These are phyloP conservation scores for Cyberlindnera veronae DNA, from an alignment of 805 yeast genomes.

Conservation along the genomic window DNA sequence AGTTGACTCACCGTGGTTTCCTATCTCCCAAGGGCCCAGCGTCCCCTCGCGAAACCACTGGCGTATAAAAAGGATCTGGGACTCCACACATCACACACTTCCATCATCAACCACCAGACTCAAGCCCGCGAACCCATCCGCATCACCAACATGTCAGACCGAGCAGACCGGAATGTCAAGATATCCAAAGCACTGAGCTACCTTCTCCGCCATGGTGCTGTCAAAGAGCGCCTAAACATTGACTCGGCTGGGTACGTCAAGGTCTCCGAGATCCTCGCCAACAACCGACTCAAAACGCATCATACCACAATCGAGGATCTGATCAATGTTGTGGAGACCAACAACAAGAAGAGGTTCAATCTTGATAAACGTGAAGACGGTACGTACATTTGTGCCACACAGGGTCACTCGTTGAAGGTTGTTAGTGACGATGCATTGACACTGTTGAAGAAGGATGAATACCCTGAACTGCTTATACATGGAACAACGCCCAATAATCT, in stretches of 20 bases:
- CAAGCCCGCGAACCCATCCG: too few relatives aligned
- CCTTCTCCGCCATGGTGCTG: conserved; percentile 84
- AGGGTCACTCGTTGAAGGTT: conserved; percentile 74
- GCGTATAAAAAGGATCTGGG: too few relatives aligned
- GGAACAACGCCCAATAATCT: conserved; percentile 64
- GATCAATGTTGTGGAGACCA: conserved; percentile 52
- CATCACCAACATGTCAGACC: not conserved
- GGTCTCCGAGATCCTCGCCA: conserved; percentile 49
- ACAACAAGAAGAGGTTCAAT: conserved; percentile 70
- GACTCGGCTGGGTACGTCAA: conserved; percentile 65
- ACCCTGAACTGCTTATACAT: conserved; percentile 63
- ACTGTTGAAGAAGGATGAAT: conserved; percentile 36
- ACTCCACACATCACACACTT: too few relatives aligned
- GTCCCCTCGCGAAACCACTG: too few relatives aligned
- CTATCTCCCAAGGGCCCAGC: too few relatives aligned
- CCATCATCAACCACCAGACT: too few relatives aligned
- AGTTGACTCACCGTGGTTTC: too few relatives aligned
- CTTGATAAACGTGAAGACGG: conserved; percentile 33
- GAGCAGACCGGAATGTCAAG: conserved; percentile 38
- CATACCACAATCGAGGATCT: conserved; percentile 57
- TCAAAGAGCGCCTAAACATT: conserved; percentile 59
- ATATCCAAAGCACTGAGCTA: conserved; percentile 76
- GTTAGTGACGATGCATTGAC: conserved; percentile 41
- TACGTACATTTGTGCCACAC: conserved; percentile 73
- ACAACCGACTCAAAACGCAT: conserved; percentile 55